Percentiles rank a stretch among this genome's conserved stretches.
Conservation (phyloP, 2,329 filamentous ascomycete genomes). For the Calycina marina region DNA sequence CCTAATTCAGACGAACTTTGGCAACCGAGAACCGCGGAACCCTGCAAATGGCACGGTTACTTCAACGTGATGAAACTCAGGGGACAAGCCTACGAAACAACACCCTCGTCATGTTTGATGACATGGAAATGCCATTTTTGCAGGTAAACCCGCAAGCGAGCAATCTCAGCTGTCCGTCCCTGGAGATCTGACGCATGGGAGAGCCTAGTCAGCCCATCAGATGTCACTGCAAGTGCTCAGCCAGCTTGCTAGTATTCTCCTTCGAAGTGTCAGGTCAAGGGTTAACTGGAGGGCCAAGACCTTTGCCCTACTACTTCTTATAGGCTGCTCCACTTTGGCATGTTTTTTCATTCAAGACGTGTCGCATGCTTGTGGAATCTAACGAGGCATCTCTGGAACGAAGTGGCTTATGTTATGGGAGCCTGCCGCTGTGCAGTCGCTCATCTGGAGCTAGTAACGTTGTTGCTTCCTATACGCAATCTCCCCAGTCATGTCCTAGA, state of each 20-base stretch:
- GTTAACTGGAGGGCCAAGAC: neutral
- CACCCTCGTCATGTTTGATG: neutral
- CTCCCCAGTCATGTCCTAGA: slow-evolving; percentile 4
- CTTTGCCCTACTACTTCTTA: neutral
- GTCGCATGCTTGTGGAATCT: no score
- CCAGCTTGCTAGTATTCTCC: no score
- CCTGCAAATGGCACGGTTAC: slow-evolving; percentile 1
- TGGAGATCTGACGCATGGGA: slow-evolving; percentile 1
- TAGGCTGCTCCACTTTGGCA: neutral
- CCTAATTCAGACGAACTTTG: no score
- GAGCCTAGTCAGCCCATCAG: neutral
- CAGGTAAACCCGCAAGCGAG: neutral
- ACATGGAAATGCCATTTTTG: neutral
- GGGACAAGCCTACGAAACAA: neutral
- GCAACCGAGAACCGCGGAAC: neutral
- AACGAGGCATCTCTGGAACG: no score
- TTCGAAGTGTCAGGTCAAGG: neutral
- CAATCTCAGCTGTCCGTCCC: neutral
- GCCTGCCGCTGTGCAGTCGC: no score
- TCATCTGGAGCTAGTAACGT: no score
- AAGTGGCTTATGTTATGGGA: no score
- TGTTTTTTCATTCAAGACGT: neutral
- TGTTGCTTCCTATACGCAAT: neutral
- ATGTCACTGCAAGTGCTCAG: neutral
- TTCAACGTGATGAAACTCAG: slow-evolving; percentile 1